Conservation (phyloP, 2,329 filamentous ascomycete genomes). For the Leptographium wingfieldii region DNA sequence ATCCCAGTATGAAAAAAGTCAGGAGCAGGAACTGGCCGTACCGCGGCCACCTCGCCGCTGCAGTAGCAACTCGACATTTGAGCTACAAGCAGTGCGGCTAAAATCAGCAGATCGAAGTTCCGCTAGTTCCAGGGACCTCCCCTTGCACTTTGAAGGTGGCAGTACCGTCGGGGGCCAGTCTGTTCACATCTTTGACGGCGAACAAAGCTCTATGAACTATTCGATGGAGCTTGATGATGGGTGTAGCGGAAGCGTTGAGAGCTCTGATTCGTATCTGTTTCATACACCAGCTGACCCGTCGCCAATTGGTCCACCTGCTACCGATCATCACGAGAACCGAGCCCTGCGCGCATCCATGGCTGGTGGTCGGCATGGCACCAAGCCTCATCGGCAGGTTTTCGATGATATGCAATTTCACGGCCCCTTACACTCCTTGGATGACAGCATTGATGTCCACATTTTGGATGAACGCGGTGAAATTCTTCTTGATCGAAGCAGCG, state of each 20-base stretch:
- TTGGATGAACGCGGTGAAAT: background rate
- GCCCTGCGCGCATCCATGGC: background rate
- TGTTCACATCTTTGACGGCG: constrained; percentile 7
- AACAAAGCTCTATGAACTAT: constrained; percentile 17
- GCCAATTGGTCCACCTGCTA: background rate
- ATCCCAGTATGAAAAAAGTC: constrained; percentile 26
- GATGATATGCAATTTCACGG: background rate
- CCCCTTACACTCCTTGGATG: background rate
- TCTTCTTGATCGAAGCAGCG: background rate
- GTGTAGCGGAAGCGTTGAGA: constrained; percentile 9
- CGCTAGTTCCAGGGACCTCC: constrained; percentile 4
- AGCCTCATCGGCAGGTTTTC: background rate
- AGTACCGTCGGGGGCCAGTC: background rate
- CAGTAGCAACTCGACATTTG: constrained; percentile 1
- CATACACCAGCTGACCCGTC: constrained; percentile 6
- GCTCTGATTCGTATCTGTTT: constrained; percentile 6
- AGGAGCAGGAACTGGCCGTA: background rate
- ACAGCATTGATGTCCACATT: constrained; percentile 2
- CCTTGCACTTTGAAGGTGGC: constrained; percentile 7
- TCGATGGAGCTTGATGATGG: constrained; percentile 15
- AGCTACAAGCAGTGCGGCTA: constrained; percentile 7
- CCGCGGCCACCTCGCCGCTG: constrained; percentile 2
- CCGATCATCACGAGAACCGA: background rate
- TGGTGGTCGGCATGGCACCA: background rate
- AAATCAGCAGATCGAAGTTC: constrained; percentile 1